phyloP scores from a whole-genome alignment of 2,329 filamentous ascomycete species.

The Arthrinium puccinioides region DNA sequence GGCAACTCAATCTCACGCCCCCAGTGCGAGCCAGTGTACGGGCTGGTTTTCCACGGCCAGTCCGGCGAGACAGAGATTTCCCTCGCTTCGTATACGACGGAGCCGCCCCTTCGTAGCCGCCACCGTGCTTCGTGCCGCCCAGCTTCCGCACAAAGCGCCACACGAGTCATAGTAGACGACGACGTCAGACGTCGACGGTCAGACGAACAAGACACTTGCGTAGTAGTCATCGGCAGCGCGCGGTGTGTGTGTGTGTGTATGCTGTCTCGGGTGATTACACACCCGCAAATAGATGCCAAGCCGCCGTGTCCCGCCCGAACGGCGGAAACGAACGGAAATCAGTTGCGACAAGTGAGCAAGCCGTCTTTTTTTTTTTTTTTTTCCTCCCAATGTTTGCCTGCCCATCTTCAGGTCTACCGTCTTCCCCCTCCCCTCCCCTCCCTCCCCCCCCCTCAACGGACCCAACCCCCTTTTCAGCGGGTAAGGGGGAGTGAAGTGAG shows the following conservation, averaged over 20 bases:
- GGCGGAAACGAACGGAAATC: constrained; percentile 35
- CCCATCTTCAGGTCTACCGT: background rate
- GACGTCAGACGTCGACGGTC: background rate
- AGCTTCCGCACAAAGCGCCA: too few relatives aligned
- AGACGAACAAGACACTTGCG: background rate
- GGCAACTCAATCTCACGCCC: too few relatives aligned
- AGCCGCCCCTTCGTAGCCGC: too few relatives aligned
- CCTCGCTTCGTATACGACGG: too few relatives aligned
- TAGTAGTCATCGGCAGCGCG: background rate
- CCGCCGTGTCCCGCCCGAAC: constrained; percentile 31
- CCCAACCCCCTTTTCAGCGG: background rate
- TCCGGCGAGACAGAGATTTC: too few relatives aligned
- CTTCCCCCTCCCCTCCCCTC: background rate
- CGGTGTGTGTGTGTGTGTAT: too few relatives aligned
- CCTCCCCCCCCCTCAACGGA: too few relatives aligned
- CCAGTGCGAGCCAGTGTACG: too few relatives aligned
- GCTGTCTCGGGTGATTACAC: too few relatives aligned
- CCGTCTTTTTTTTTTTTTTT: background rate
- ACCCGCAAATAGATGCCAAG: constrained; percentile 13
- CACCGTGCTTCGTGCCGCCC: too few relatives aligned
- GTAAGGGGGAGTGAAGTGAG: too few relatives aligned
- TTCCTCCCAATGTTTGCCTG: background rate
- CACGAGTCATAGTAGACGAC: background rate
- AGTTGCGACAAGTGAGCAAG: constrained; percentile 28
- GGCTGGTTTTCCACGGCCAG: too few relatives aligned